Conservation (phyloP, 2,329 filamentous ascomycete species). For the Mycogone perniciosa region DNA sequence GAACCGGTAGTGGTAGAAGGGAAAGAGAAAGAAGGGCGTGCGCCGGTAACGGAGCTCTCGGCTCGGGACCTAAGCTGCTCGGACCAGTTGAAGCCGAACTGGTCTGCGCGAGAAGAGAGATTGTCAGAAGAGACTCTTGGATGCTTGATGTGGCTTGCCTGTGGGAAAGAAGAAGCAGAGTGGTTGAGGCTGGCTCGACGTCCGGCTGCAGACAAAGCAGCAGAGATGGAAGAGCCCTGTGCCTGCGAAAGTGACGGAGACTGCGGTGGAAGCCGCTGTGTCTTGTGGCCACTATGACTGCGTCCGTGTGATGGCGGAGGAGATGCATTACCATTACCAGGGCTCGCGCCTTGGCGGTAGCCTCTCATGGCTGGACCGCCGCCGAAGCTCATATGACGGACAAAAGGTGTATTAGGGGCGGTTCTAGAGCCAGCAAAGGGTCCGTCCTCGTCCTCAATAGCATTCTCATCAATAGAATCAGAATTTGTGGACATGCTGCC, state of each 20-base stretch:
- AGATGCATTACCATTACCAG: slow-evolving; percentile 57
- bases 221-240: slow-evolving; percentile 25
- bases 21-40: slow-evolving; percentile 54
- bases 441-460: slow-evolving; percentile 62
- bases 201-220: slow-evolving; percentile 28
- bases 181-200: slow-evolving; percentile 32
- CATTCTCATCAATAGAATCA: slow-evolving; percentile 63
- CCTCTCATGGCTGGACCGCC: slow-evolving; percentile 68
- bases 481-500: slow-evolving; percentile 66
- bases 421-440: slow-evolving; percentile 44
- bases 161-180: slow-evolving; percentile 32
- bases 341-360: slow-evolving; percentile 47
- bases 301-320: slow-evolving; percentile 28
- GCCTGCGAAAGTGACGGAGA: slow-evolving; percentile 10
- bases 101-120: slow-evolving; percentile 61
- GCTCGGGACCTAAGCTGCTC: slow-evolving; percentile 90
- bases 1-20: slow-evolving; percentile 35
- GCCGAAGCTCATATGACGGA: slow-evolving; percentile 84
- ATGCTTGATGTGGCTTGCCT: slow-evolving; percentile 55
- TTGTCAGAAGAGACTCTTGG: slow-evolving; percentile 60
- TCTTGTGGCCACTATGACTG: slow-evolving; percentile 27
- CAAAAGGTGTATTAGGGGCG: slow-evolving; percentile 66
- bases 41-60: slow-evolving; percentile 64
- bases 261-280: slow-evolving; percentile 15
- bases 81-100: slow-evolving; percentile 88